A percentile compares a stretch with the other conserved stretches of the same genome.
phyloP scores from a whole-genome alignment of 345 rosid genomes.

The Nephelium lappaceum region DNA sequence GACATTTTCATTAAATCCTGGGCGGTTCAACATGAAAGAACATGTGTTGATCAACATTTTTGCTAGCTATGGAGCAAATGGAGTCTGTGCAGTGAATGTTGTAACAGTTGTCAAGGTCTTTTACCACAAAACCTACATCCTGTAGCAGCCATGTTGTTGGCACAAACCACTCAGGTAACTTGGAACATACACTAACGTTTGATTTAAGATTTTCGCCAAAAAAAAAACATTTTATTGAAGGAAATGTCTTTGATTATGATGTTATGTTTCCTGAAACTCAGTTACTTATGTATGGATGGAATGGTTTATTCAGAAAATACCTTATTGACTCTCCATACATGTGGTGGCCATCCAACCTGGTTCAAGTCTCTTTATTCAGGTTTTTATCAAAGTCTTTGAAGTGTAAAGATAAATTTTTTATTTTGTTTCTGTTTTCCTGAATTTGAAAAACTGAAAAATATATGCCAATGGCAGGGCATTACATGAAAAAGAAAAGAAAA shows the following conservation, averaged over 20 bases:
- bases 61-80: slow-evolving; percentile 49
- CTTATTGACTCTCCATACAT: slow-evolving; percentile 59
- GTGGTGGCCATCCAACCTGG: slow-evolving; percentile 67
- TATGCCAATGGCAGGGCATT: slow-evolving; percentile 51
- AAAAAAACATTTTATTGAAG: no score
- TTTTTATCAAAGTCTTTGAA: background rate
- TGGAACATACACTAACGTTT: background rate
- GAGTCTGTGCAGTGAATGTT: slow-evolving; percentile 47
- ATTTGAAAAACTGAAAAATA: slow-evolving; percentile 27
- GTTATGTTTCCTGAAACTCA: slow-evolving; percentile 12
- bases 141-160: slow-evolving; percentile 28
- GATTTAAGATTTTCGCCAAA: background rate
- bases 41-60: slow-evolving; percentile 63
- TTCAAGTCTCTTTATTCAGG: slow-evolving; percentile 53
- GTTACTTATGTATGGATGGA: slow-evolving; percentile 66
- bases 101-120: slow-evolving; percentile 51
- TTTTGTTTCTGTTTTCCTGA: background rate
- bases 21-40: slow-evolving; percentile 56
- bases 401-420: background rate
- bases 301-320: slow-evolving; percentile 53
- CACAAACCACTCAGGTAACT: slow-evolving; percentile 50
- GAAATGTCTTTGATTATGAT: background rate
- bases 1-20: slow-evolving; percentile 54
- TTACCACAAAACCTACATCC: slow-evolving; percentile 38
- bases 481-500: slow-evolving; percentile 42